Evolutionary conservation across 2,329 filamentous ascomycete genomes (phyloP).

Genomic region (Phialemonium atrogriseum): DNA sequence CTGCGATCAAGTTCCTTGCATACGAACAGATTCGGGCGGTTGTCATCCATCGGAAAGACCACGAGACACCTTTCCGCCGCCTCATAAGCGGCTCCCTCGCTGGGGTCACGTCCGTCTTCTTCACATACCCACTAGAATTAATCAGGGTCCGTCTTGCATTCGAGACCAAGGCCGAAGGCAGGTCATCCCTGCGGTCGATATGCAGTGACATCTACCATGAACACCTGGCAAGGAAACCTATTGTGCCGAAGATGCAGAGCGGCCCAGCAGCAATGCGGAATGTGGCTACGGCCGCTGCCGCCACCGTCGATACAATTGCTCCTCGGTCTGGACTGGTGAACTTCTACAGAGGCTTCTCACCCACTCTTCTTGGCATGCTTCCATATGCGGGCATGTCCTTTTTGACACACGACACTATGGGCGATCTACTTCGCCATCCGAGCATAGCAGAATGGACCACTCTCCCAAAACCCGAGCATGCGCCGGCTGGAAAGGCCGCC

Average conservation of each 20-base stretch:
- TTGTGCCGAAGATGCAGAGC: slow-evolving; percentile 26
- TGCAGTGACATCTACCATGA: slow-evolving; percentile 84
- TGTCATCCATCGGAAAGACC: slow-evolving; percentile 60
- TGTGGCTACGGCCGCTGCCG: slow-evolving; percentile 31
- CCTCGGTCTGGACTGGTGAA: slow-evolving; percentile 69
- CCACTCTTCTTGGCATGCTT: slow-evolving; percentile 88
- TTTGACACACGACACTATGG: slow-evolving; percentile 84
- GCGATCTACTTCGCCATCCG: slow-evolving; percentile 71
- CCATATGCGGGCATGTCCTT: slow-evolving; percentile 96
- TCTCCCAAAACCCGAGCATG: slow-evolving; percentile 50
- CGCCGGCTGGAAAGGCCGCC: slow-evolving; percentile 52
- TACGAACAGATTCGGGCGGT: slow-evolving; percentile 89
- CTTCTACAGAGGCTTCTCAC: slow-evolving; percentile 90
- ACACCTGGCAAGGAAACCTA: too few species aligned
- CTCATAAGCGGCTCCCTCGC: slow-evolving; percentile 66
- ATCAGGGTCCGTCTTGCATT: slow-evolving; percentile 89
- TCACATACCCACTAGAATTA: slow-evolving; percentile 91
- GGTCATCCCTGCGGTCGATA: slow-evolving; percentile 65
- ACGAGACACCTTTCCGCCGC: slow-evolving; percentile 75
- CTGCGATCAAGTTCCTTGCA: slow-evolving; percentile 93
- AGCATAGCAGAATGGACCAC: slow-evolving; percentile 65
- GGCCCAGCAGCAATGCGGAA: slow-evolving; percentile 29
- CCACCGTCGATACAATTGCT: slow-evolving; percentile 40
- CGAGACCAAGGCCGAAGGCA: slow-evolving; percentile 71
- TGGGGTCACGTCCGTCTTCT: slow-evolving; percentile 86